Percentiles rank a stretch among this genome's conserved stretches.
These are phyloP conservation scores for Xylaria sp. DNA, from an alignment of 2,329 filamentous ascomycete genomes.

Conservation along the genomic window DNA sequence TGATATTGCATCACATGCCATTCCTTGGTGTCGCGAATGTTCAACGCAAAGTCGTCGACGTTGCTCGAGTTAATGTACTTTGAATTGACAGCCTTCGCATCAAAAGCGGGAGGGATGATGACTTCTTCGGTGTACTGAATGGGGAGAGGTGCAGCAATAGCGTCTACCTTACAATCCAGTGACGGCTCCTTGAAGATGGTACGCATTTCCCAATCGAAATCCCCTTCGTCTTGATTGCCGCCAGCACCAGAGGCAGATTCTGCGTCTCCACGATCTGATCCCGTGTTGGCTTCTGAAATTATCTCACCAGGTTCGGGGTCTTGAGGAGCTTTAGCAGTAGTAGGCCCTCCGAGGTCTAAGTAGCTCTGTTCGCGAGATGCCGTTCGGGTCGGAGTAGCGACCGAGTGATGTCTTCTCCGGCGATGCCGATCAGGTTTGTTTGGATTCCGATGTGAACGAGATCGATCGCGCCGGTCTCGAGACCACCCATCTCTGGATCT, in stretches of 20 bases:
- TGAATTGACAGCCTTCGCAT: constrained; percentile 35
- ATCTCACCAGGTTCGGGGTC: constrained; percentile 28
- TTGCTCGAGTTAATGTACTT: constrained; percentile 35
- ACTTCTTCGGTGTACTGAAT: constrained; percentile 35
- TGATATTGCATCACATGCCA: constrained; percentile 37
- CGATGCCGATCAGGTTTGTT: constrained; percentile 18
- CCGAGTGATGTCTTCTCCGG: constrained; percentile 13
- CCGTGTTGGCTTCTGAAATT: constrained; percentile 20
- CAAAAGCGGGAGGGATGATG: constrained; percentile 37
- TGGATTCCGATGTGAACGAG: constrained; percentile 16
- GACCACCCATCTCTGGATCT: constrained; percentile 17
- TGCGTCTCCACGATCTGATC: constrained; percentile 17
- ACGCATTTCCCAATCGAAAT: constrained; percentile 30
- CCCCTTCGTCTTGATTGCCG: constrained; percentile 22
- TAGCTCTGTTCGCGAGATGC: constrained; percentile 10
- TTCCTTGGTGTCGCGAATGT: constrained; percentile 36
- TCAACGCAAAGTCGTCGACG: constrained; percentile 37
- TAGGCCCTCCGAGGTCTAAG: constrained; percentile 6
- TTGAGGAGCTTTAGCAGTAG: constrained; percentile 12
- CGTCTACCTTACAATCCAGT: constrained; percentile 27
- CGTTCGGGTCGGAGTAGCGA: constrained; percentile 8
- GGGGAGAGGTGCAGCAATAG: constrained; percentile 37
- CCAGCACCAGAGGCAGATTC: constrained; percentile 2
- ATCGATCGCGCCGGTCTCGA: constrained; percentile 22
- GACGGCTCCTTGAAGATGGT: constrained; percentile 33